Base-by-base conservation (phyloP, 2,329 filamentous ascomycete genomes). In the Fusarium solani-melongenae region DNA sequence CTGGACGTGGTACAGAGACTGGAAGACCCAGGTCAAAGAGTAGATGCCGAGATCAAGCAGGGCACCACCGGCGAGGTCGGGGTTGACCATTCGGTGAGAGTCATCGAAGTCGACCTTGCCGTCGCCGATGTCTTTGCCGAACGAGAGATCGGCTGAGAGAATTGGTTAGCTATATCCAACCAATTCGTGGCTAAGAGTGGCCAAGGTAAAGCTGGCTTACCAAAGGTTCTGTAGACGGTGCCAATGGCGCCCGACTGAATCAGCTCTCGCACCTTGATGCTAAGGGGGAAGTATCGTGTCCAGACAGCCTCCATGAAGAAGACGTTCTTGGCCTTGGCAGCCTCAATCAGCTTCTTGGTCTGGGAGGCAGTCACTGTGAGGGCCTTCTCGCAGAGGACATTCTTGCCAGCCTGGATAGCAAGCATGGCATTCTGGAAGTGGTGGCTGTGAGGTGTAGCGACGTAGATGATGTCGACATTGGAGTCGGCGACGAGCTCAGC, bases 401-500 rank as follows among this genome's bases (percentile, higher is more conserved):
- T 89, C 87, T 97, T 98, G 78, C 94, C 93, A 9, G 93, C 93
- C 74, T 94, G 89, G 41, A 98, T 87, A 49, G 92, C 93, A n/a
- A 97, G 88, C 90, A 95, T 94, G 72, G 91, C 89, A 83, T 98
- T 96, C 82, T 97, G 94, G 85, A 95, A 97, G 85, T 98, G 95
- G 82, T 97, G 95, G 77, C 93, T 95, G 85, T 97, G 95, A 17
- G 95, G 95, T 5, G 95, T 97, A 27, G 94, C 94, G 64, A 98
- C 90, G 82, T 97, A 98, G 83, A 98, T 84, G 76, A 97, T 93
- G 82, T 97, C 93, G 74, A 97, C 89, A 77, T 94, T 89, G 8
- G 92, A 85, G 80, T 97, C 94, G 59, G 89, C 88, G 29, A 96
- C 94, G 31, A 98, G 89, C 80, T 95, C 93, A 70, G 91, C 88